Evolutionary conservation across 2,329 filamentous ascomycete species (phyloP), one percentile per base, ranked within the genome.

Genomic region (Tolypocladium inflatum): DNA sequence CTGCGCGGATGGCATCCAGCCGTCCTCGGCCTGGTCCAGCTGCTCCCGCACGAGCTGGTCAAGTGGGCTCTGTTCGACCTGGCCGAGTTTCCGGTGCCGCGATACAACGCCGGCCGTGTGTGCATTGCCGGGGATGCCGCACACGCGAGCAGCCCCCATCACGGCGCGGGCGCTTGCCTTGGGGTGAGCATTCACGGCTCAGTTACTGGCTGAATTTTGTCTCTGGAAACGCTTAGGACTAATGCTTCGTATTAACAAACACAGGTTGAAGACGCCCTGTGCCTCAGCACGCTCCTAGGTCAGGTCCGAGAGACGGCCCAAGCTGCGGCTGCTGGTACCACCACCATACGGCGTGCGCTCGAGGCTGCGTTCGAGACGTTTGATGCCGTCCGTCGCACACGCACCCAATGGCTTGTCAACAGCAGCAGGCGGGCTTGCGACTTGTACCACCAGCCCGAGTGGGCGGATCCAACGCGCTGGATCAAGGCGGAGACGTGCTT

Each of bases 101-200:
- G 65, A 17, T 81, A 76, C 50, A 73, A 71, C 63, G 72, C 72
- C 35, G 73, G 73, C 8, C 71, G 76, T 0, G 64, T 80, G 33
- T 77, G 74, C 41, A 73, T 87, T 2, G 68, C 83, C 0, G 85
- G 84, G 15, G 84, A 88, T 64, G 83, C 84, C 0, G 85, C 84
- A 0, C 84, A 87, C 65, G 83, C 83, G 0, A 80, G 80, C 45
- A 80, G 82, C 0, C 84, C 84, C 0, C 79, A 83, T 45, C 80
- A 84, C 48, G 84, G 83, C 0, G 78, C 83, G 1, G 84, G 84
- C 2, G 78, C 80, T 0, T 81, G 80, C 1, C 77, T 85, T 64
- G 81, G 79, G 1, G 51, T 54, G n/a, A 52, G 30, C n/a, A 50
- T 37, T 37, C 35, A 15, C 11, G 13, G 35, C 5, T 37, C 35